Conservation (phyloP, 2,329 filamentous ascomycete genomes). For the Aspergillus uvarum region DNA sequence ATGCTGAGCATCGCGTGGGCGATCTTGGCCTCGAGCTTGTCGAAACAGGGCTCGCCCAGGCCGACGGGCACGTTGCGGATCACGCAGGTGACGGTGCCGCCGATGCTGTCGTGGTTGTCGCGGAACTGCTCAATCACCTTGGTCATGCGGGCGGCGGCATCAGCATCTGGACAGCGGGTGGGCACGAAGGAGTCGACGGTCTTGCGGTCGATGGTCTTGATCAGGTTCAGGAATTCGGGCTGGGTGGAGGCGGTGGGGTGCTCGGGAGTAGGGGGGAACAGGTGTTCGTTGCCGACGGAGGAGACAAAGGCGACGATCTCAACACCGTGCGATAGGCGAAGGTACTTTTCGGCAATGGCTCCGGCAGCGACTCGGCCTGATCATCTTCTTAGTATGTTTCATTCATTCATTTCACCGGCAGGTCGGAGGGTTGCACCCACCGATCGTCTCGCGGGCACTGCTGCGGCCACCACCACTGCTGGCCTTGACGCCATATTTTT, state of each 20-base stretch:
- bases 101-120: conserved; percentile 82
- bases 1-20: conserved; percentile 94
- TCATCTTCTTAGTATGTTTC: not conserved
- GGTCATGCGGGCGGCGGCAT: conserved; percentile 69
- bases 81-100: conserved; percentile 91
- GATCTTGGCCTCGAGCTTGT: conserved; percentile 89
- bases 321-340: conserved; percentile 74
- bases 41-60: conserved; percentile 90
- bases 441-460: conserved; percentile 93
- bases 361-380: conserved; percentile 78
- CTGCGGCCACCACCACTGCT: conserved; percentile 85
- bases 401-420: no score
- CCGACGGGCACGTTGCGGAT: conserved; percentile 82
- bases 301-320: conserved; percentile 91
- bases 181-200: conserved; percentile 82
- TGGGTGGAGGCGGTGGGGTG: conserved; percentile 70
- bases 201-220: conserved; percentile 69
- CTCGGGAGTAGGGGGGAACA: conserved; percentile 69
- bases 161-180: conserved; percentile 77
- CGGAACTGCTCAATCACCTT: conserved; percentile 73
- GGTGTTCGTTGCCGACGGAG: conserved; percentile 75
- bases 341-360: conserved; percentile 90
- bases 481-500: conserved; percentile 95
- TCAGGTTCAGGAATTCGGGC: conserved; percentile 73
- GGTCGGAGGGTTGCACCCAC: conserved; percentile 39